Evolutionary conservation across 768 basidiomycete species (phyloP), one percentile per base, ranked within the genome.

Genomic region (Lactarius vividus): DNA sequence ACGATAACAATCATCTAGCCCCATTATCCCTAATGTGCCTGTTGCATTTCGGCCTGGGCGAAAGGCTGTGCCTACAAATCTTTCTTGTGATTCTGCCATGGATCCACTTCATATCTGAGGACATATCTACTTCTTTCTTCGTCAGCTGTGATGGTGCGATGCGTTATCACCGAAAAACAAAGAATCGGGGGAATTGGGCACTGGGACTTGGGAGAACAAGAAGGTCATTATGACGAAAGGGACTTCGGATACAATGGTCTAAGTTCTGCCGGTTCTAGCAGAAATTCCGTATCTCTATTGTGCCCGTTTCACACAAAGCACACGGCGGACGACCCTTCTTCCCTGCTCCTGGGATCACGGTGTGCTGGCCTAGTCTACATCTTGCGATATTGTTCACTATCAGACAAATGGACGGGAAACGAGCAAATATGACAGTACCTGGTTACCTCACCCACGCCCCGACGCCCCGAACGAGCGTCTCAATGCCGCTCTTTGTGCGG

Each of bases 401-500:
- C 28, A 39, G 28, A n/a, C 10, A 33, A 57, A 26, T 23, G 28
- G 10, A 26, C 56, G 33, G 42, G 56, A 42, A 33, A 16, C 35
- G 35, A 28, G 31, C 35, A 42, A 56, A 28, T 54, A 28, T 33
- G 16, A 26, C 26, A 15, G 37, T 42, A 29, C 49, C 26, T 35
- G 35, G 59, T n/a, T 62, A 52, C 23, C n/a, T 56, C 13, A 44
- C 26, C n/a, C 62, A 28, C 31, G 55, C 13, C n/a, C n/a, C n/a
- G n/a, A n/a, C n/a, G n/a, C n/a, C n/a, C 39, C 29, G 26, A 10
- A 46, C 44, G 13, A 44, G 20, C 15, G 3, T 52, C 49, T 31
- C 26, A 28, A n/a, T 18, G 55, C 40, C 28, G 42, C 44, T 31
- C 28, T 15, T 66, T 52, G 61, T 58, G 61, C 65, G 65, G 61